Percentiles rank a stretch among this genome's conserved stretches.
Conservation (phyloP, 1,284 basidiomycete genomes). For the Malassezia arunalokei region DNA sequence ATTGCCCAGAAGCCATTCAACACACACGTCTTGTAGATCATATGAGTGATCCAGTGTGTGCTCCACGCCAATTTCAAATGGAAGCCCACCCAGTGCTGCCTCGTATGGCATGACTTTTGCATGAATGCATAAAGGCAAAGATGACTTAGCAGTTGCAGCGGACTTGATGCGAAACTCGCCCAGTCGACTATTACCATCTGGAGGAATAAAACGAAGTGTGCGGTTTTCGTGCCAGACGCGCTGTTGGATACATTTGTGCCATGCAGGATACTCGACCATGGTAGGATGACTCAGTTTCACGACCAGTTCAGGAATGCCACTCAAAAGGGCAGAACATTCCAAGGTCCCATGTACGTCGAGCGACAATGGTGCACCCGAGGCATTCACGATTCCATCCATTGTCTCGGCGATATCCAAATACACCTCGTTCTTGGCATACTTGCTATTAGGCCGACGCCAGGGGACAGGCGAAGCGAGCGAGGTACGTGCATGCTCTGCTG, state of each 20-base stretch:
- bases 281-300: slow-evolving; percentile 48
- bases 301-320: slow-evolving; percentile 46
- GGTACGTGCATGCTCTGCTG: slow-evolving; percentile 3
- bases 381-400: slow-evolving; percentile 22
- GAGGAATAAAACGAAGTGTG: slow-evolving; percentile 28
- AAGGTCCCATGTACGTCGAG: slow-evolving; percentile 24
- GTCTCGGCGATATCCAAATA: slow-evolving; percentile 34
- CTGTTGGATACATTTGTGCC: slow-evolving; percentile 76
- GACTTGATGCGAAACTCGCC: slow-evolving; percentile 22
- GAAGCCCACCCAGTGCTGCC: not conserved
- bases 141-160: slow-evolving; percentile 7
- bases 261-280: slow-evolving; percentile 64
- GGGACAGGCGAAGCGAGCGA: slow-evolving; percentile 28
- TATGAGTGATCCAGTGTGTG: slow-evolving; percentile 2
- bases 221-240: slow-evolving; percentile 55
- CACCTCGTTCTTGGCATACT: slow-evolving; percentile 36
- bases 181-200: slow-evolving; percentile 32
- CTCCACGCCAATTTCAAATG: slow-evolving; percentile 13
- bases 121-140: slow-evolving; percentile 4
- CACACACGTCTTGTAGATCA: slow-evolving; percentile 22
- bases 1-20: slow-evolving; percentile 26
- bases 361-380: slow-evolving; percentile 49
- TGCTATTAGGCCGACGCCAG: slow-evolving; percentile 35
- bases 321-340: slow-evolving; percentile 25
- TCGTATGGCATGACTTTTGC: not conserved